A percentile compares a stretch with the other conserved stretches of the same genome.
These are phyloP conservation scores for Phytophthora hibernalis DNA, from an alignment of 352 stramenopile genomes.

Conservation along the genomic window DNA sequence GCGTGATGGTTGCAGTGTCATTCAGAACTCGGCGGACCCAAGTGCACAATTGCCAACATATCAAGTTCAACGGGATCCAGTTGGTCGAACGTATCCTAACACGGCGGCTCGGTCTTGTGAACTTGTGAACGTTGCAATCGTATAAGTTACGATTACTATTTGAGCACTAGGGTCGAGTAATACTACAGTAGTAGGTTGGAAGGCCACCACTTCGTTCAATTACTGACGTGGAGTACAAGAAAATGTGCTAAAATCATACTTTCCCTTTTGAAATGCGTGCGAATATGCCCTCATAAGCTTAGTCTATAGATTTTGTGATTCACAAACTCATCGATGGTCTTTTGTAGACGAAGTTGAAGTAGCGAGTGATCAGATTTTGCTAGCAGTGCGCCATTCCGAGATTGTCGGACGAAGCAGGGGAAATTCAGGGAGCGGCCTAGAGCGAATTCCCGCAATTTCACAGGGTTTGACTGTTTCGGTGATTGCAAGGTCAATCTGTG, in stretches of 20 bases:
- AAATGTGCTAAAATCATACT: background rate
- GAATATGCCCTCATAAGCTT: background rate
- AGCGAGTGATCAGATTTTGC: slow-evolving; percentile 28
- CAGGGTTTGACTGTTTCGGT: slow-evolving; percentile 24
- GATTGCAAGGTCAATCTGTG: slow-evolving; percentile 18
- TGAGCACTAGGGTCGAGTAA: background rate
- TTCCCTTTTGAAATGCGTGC: background rate
- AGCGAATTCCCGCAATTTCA: background rate
- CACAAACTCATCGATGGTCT: background rate
- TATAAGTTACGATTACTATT: background rate
- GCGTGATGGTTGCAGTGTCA: background rate
- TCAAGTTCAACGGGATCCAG: background rate
- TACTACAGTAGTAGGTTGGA: no score
- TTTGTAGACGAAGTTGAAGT: slow-evolving; percentile 8
- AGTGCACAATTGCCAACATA: background rate
- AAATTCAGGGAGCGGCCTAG: slow-evolving; percentile 15
- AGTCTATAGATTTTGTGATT: no score
- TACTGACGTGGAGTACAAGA: background rate
- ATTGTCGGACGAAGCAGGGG: slow-evolving; percentile 29
- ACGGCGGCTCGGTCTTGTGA: background rate
- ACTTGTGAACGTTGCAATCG: background rate
- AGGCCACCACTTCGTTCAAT: background rate
- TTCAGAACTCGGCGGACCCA: no score
- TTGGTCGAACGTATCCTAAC: background rate
- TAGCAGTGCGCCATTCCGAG: slow-evolving; percentile 29